Conservation (phyloP, 208 protist species). For the Blechomonas ayalai region DNA sequence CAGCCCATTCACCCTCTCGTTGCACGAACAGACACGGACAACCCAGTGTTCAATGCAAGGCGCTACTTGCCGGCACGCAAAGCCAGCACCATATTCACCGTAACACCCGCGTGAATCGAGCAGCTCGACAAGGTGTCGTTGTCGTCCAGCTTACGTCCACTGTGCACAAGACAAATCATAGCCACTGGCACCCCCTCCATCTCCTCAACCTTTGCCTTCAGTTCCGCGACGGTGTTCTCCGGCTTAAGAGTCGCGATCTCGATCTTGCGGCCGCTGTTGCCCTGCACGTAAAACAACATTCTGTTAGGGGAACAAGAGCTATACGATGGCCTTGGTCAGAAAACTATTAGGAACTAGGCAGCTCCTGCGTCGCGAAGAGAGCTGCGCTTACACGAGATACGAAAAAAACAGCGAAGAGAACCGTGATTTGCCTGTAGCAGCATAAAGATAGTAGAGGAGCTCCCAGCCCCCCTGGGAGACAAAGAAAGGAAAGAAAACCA, state of each 20-base stretch:
- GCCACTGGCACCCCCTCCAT: conserved; percentile 67
- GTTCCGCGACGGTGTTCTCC: conserved; percentile 63
- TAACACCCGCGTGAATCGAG: conserved; percentile 55
- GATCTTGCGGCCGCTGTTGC: conserved; percentile 55
- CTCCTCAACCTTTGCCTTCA: conserved; percentile 80
- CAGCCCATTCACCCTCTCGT: too few species aligned
- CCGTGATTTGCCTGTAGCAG: too few species aligned
- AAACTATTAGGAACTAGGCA: conserved; percentile 1
- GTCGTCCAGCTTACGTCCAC: conserved; percentile 64
- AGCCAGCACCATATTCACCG: conserved; percentile 72
- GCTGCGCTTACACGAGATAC: too few species aligned
- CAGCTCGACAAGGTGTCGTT: conserved; percentile 45
- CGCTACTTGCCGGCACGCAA: conserved; percentile 42
- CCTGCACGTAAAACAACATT: conserved; percentile 73
- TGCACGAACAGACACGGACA: background rate
- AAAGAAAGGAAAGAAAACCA: too few species aligned
- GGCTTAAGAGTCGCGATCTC: conserved; percentile 61
- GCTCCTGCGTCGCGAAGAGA: too few species aligned
- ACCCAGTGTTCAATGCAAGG: background rate
- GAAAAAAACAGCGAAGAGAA: too few species aligned
- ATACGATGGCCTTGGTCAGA: conserved; percentile 19
- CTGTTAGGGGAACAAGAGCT: too few species aligned
- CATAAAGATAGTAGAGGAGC: too few species aligned
- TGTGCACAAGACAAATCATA: conserved; percentile 79
- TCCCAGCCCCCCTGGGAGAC: too few species aligned